These are phyloP conservation scores for Mayamaea pseudoterrestris DNA, from an alignment of 108 stramenopile species.

Conservation along the genomic window DNA sequence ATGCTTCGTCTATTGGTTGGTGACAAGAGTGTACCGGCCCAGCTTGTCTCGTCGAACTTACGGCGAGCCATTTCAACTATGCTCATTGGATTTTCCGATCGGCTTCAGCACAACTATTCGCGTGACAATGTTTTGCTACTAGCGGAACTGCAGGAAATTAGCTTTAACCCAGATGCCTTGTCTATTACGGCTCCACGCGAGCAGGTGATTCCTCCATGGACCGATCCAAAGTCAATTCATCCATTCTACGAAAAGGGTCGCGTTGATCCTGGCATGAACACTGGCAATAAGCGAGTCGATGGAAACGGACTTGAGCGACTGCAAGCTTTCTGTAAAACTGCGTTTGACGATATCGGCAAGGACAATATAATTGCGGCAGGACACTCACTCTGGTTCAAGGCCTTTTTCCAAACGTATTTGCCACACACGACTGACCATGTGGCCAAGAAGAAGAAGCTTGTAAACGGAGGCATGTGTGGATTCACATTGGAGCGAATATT, in stretches of 20 bases:
- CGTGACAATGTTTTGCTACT: constrained; percentile 47
- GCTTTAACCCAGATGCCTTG: constrained; percentile 78
- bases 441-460: constrained; percentile 72
- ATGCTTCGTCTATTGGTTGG: constrained; percentile 29
- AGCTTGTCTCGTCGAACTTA: constrained; percentile 61
- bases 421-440: constrained; percentile 50
- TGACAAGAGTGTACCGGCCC: constrained; percentile 13
- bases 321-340: constrained; percentile 48
- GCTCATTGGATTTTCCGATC: constrained; percentile 52
- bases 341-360: constrained; percentile 38
- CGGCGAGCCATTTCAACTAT: constrained; percentile 77
- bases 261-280: constrained; percentile 45
- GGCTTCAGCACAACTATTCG: constrained; percentile 23
- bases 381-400: constrained; percentile 82
- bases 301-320: constrained; percentile 64
- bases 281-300: constrained; percentile 69
- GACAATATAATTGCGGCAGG: constrained; percentile 63
- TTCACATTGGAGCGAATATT: constrained; percentile 15
- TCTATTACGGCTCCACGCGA: constrained; percentile 53
- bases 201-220: constrained; percentile 43
- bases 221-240: constrained; percentile 36
- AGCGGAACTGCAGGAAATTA: constrained; percentile 75
- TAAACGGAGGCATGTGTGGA: constrained; percentile 74
- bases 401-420: constrained; percentile 71
- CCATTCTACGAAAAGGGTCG: constrained; percentile 34